Conservation (phyloP, 2,329 filamentous ascomycete genomes). For the Talaromyces sp. region DNA sequence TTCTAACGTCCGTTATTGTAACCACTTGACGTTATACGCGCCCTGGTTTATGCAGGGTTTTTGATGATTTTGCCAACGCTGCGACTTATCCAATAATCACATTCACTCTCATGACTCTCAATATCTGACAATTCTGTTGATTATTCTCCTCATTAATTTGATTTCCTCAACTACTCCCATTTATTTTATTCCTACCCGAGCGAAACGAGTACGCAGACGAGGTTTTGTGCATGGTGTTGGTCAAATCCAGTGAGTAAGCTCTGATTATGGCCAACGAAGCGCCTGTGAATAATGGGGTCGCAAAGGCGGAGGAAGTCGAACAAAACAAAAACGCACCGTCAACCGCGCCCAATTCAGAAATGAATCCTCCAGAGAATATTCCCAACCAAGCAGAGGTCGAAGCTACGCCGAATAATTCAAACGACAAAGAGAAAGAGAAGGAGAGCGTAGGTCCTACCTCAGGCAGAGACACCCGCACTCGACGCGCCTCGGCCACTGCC, state of each 20-base stretch:
- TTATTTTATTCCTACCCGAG: neutral
- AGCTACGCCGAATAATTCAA: neutral
- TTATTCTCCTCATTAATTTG: neutral
- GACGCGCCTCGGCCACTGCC: conserved; percentile 30
- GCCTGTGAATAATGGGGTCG: conserved; percentile 23
- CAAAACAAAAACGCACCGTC: conserved; percentile 1
- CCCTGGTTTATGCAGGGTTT: neutral
- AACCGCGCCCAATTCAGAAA: neutral
- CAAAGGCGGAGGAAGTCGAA: conserved; percentile 26
- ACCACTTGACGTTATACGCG: neutral
- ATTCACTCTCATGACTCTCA: neutral
- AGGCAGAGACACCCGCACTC: conserved; percentile 29
- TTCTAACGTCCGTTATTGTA: neutral
- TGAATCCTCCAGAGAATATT: conserved; percentile 8
- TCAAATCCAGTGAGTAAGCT: conserved; percentile 11
- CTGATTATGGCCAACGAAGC: conserved; percentile 31
- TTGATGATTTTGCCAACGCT: neutral
- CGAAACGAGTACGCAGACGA: neutral
- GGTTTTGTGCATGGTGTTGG: neutral
- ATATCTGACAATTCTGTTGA: neutral
- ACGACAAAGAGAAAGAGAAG: conserved; percentile 11
- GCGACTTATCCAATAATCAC: neutral
- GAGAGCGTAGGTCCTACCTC: conserved; percentile 1
- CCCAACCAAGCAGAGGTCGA: neutral
- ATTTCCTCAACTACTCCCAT: neutral